phyloP scores from a whole-genome alignment of 345 rosid species.

The Salix exigua region DNA sequence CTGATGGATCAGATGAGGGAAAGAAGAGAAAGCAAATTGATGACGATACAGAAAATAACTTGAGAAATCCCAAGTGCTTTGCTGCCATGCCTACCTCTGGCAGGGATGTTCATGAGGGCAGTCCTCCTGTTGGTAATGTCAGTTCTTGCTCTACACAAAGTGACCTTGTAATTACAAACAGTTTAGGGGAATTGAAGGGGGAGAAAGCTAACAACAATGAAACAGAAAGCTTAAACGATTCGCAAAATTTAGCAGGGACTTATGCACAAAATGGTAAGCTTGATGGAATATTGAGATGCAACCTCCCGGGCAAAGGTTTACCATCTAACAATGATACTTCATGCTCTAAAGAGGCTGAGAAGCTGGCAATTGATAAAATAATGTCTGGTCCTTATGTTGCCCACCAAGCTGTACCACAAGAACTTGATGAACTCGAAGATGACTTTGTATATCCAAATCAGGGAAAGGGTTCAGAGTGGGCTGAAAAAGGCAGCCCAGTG shows the following conservation, averaged over 20 bases:
- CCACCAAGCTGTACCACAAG: constrained; percentile 50
- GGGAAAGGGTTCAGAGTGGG: constrained; percentile 23
- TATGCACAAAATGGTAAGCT: constrained; percentile 24
- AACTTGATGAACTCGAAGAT: constrained; percentile 77
- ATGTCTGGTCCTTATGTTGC: constrained; percentile 47
- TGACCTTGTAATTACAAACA: constrained; percentile 19
- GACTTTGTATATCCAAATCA: constrained; percentile 44
- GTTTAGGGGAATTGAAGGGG: constrained; percentile 19
- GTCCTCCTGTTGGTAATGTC: constrained; percentile 39
- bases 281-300: constrained; percentile 19
- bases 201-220: constrained; percentile 28
- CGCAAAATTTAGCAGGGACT: constrained; percentile 12
- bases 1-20: constrained; percentile 54
- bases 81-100: constrained; percentile 31
- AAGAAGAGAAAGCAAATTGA: constrained; percentile 63
- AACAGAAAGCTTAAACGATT: constrained; percentile 11
- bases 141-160: constrained; percentile 37
- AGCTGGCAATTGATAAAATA: constrained; percentile 57
- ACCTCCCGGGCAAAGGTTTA: constrained; percentile 15
- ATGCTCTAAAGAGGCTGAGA: constrained; percentile 55
- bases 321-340: constrained; percentile 29
- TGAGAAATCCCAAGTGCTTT: constrained; percentile 25
- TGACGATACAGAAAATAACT: constrained; percentile 36
- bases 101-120: constrained; percentile 44
- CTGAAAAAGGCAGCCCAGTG: constrained; percentile 17